A percentile compares a stretch with the other conserved stretches of the same genome.
These are phyloP conservation scores for Geosmithia morbida DNA, from an alignment of 2,329 filamentous ascomycete species.

Conservation along the genomic window DNA sequence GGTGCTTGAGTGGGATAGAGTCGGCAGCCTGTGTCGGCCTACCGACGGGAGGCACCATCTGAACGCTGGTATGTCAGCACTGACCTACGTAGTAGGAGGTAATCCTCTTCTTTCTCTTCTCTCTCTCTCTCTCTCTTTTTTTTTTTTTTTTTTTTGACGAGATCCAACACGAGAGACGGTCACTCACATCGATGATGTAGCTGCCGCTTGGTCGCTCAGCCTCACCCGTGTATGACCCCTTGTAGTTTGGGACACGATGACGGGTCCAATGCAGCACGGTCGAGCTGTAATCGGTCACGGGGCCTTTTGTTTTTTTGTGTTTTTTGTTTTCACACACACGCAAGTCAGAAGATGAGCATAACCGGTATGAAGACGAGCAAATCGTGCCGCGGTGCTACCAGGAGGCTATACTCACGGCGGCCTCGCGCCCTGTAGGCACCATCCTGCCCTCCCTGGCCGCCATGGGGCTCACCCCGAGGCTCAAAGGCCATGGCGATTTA, in stretches of 20 bases:
- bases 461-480: conserved; percentile 34
- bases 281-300: conserved; percentile 85
- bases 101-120: too few species aligned
- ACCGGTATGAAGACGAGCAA: too few species aligned
- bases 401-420: conserved; percentile 26
- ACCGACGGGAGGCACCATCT: conserved; percentile 81
- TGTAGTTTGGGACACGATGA: conserved; percentile 55
- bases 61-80: conserved; percentile 5
- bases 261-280: conserved; percentile 87
- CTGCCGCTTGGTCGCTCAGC: conserved; percentile 73
- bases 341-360: too few species aligned
- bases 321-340: too few species aligned
- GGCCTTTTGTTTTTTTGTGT: too few species aligned
- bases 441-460: conserved; percentile 24
- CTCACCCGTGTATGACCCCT: conserved; percentile 57
- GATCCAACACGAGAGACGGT: not conserved
- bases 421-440: conserved; percentile 34
- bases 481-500: conserved; percentile 34
- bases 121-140: too few species aligned
- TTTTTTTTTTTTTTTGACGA: too few species aligned
- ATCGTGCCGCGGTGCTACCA: too few species aligned
- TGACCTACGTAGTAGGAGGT: not conserved
- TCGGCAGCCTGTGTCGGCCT: conserved; percentile 63
- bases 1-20: conserved; percentile 82
- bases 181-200: conserved; percentile 74